Evolutionary conservation across 2,329 filamentous ascomycete genomes (phyloP).

Genomic region (Penicillium freii): DNA sequence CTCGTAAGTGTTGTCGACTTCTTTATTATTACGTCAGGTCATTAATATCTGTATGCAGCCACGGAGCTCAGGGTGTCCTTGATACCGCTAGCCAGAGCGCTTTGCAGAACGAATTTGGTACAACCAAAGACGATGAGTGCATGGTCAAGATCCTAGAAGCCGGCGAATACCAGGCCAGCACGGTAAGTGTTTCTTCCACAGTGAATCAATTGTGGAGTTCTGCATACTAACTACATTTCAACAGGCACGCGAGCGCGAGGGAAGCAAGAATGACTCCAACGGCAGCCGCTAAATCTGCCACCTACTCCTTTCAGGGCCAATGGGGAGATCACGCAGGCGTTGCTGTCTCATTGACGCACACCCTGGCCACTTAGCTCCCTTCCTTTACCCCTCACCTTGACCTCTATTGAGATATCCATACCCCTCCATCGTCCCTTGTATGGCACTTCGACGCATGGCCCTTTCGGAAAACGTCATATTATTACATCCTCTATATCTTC

Average conservation of each 20-base stretch:
- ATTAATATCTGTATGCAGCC: slow-evolving; percentile 53
- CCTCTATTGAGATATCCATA: slow-evolving; percentile 7
- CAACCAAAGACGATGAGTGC: slow-evolving; percentile 72
- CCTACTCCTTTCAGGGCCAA: not conserved
- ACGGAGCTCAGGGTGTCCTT: slow-evolving; percentile 77
- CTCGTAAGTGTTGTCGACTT: slow-evolving; percentile 61
- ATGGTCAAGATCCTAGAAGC: slow-evolving; percentile 78
- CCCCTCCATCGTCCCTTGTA: slow-evolving; percentile 1
- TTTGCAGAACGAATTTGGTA: slow-evolving; percentile 86
- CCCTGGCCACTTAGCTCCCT: not conserved
- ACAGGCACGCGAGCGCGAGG: slow-evolving; percentile 34
- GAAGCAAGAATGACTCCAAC: slow-evolving; percentile 30
- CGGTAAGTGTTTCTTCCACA: slow-evolving; percentile 47
- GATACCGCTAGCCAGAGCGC: slow-evolving; percentile 72
- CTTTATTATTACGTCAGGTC: not conserved
- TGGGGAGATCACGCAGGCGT: not conserved
- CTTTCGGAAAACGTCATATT: not conserved
- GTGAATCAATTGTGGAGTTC: not conserved
- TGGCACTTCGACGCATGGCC: not conserved
- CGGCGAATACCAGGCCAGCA: slow-evolving; percentile 64
- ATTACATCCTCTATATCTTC: not conserved
- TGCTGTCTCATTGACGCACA: not conserved
- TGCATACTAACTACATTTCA: slow-evolving; percentile 8
- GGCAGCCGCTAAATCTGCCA: slow-evolving; percentile 24
- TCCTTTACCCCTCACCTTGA: not conserved